These are phyloP conservation scores for Amesomyces nigricolor DNA, from an alignment of 2,329 filamentous ascomycete species.

Conservation along the genomic window DNA sequence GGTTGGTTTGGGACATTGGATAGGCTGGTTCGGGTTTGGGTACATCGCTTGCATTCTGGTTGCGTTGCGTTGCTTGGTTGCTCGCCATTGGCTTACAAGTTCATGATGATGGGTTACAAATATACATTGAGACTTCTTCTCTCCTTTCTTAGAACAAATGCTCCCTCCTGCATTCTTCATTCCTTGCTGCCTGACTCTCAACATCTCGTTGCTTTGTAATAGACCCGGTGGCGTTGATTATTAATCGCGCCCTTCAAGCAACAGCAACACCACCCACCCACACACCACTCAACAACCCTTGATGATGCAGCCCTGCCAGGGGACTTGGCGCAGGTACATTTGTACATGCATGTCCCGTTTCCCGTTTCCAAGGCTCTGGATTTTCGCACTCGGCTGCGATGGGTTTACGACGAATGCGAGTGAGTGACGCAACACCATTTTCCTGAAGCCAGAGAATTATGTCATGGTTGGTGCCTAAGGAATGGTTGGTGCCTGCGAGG, in stretches of 20 bases:
- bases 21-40: background rate
- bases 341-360: background rate
- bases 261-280: background rate
- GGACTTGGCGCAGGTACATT: conserved; percentile 2
- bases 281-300: background rate
- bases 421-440: conserved; percentile 3
- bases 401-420: background rate
- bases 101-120: conserved; percentile 12
- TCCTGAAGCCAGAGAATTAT: no score
- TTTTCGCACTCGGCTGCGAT: background rate
- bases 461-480: background rate
- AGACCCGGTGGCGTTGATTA: background rate
- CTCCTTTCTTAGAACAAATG: background rate
- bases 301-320: background rate
- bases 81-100: background rate
- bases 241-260: conserved; percentile 2
- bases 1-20: background rate
- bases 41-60: conserved; percentile 7
- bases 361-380: background rate
- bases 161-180: background rate
- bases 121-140: background rate
- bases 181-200: background rate
- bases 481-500: background rate
- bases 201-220: background rate
- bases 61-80: background rate